Conservation (phyloP, 306 rosid genomes). For the Morella rubra region DNA sequence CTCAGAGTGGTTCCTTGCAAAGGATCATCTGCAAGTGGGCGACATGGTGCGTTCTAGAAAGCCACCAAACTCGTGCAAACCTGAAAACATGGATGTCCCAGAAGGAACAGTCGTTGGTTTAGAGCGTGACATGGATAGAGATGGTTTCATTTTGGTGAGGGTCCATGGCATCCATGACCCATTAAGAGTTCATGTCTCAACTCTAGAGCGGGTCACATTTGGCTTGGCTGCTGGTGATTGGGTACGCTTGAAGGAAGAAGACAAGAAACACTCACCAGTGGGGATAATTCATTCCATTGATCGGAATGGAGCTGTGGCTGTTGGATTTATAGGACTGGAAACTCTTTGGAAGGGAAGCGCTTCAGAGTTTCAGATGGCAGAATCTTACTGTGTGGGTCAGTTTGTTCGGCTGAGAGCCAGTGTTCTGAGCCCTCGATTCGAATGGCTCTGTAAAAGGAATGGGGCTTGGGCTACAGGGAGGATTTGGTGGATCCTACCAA, state of each 20-base stretch:
- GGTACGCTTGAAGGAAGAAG: constrained; percentile 62
- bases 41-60: constrained; percentile 86
- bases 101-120: constrained; percentile 83
- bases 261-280: constrained; percentile 67
- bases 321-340: constrained; percentile 71
- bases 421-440: constrained; percentile 64
- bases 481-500: constrained; percentile 78
- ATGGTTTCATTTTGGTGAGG: constrained; percentile 65
- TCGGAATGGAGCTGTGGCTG: constrained; percentile 59
- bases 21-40: constrained; percentile 81
- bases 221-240: constrained; percentile 86
- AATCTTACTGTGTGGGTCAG: constrained; percentile 69
- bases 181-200: constrained; percentile 53
- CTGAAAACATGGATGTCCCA: constrained; percentile 71
- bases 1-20: constrained; percentile 76
- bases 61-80: constrained; percentile 58
- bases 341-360: constrained; percentile 76
- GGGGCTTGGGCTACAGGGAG: constrained; percentile 67
- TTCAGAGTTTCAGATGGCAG: constrained; percentile 73
- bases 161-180: constrained; percentile 87
- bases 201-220: constrained; percentile 69
- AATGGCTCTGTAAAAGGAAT: constrained; percentile 72
- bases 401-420: constrained; percentile 66
- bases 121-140: constrained; percentile 49
- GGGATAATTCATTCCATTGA: constrained; percentile 78